A percentile compares a stretch with the other conserved stretches of the same genome.
These are phyloP conservation scores for Acacia concinna DNA, from an alignment of 331 rosid genomes.

Conservation along the genomic window DNA sequence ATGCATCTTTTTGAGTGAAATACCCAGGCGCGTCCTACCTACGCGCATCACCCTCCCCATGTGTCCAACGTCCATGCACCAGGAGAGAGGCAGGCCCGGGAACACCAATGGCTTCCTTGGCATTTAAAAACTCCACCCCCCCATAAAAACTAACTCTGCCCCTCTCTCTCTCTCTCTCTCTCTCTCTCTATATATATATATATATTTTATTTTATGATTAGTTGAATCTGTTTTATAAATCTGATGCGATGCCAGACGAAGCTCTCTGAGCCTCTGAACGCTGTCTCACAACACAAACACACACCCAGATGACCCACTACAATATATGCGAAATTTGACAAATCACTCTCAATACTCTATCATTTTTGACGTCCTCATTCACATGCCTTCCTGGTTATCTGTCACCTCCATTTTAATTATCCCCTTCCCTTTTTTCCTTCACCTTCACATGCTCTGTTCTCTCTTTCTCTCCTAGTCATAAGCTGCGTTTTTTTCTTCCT, in stretches of 20 bases:
- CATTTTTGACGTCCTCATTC: slow-evolving; percentile 75
- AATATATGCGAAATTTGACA: slow-evolving; percentile 12
- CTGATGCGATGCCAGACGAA: slow-evolving; percentile 36
- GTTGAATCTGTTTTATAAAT: slow-evolving; percentile 28
- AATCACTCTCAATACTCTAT: slow-evolving; percentile 50
- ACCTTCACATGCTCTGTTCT: slow-evolving; percentile 57
- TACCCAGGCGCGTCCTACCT: slow-evolving; percentile 23
- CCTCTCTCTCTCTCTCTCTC: slow-evolving; percentile 27
- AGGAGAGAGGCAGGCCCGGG: slow-evolving; percentile 55
- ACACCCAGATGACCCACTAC: not conserved
- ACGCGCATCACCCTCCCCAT: slow-evolving; percentile 23
- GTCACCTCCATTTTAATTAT: slow-evolving; percentile 29
- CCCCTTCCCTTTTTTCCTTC: slow-evolving; percentile 40
- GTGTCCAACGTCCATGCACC: slow-evolving; percentile 37
- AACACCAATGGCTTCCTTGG: slow-evolving; percentile 41
- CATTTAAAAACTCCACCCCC: slow-evolving; percentile 37
- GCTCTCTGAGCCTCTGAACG: slow-evolving; percentile 48
- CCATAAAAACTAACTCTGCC: slow-evolving; percentile 18
- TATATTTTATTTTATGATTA: slow-evolving; percentile 24
- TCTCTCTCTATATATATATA: not conserved
- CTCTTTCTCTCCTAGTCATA: slow-evolving; percentile 41
- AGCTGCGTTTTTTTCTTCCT: slow-evolving; percentile 31
- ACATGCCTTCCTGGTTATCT: slow-evolving; percentile 86
- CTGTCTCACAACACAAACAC: slow-evolving; percentile 21
- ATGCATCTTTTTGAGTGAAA: not conserved